phyloP scores from a whole-genome alignment of 331 rosid genomes.

The Malus hybrid region DNA sequence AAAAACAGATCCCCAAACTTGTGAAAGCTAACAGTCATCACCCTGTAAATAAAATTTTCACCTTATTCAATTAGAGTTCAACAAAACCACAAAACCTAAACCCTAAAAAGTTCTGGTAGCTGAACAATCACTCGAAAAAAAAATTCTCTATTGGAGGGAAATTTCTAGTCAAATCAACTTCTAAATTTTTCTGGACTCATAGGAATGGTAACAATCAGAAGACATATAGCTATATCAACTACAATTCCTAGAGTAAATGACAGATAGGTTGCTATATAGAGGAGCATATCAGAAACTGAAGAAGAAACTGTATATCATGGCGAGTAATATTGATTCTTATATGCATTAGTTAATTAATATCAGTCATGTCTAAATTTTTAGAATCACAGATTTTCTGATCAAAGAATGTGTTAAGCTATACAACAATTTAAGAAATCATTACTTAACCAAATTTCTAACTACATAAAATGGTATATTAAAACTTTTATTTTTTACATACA shows the following conservation, averaged over 20 bases:
- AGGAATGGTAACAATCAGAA: constrained; percentile 3
- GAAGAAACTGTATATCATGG: neutral
- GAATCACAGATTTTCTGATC: neutral
- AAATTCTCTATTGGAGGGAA: neutral
- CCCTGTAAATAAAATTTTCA: constrained; percentile 53
- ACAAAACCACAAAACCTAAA: constrained; percentile 4
- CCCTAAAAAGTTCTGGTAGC: neutral
- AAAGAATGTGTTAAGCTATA: neutral
- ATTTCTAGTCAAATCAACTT: neutral
- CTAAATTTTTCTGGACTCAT: neutral
- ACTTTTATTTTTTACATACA: neutral
- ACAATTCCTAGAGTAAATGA: neutral
- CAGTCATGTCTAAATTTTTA: neutral
- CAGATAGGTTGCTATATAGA: neutral
- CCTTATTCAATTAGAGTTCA: constrained; percentile 16
- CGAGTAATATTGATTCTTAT: neutral
- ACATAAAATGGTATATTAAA: neutral
- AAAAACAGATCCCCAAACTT: constrained; percentile 91
- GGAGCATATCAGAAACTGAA: neutral
- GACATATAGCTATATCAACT: neutral
- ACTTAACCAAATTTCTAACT: neutral
- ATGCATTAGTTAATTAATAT: neutral
- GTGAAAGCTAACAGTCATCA: constrained; percentile 98
- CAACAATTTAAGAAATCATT: neutral
- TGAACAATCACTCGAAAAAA: neutral